Base-by-base conservation (phyloP, 2,329 filamentous ascomycete species). In the Lasiodiplodia citricola region DNA sequence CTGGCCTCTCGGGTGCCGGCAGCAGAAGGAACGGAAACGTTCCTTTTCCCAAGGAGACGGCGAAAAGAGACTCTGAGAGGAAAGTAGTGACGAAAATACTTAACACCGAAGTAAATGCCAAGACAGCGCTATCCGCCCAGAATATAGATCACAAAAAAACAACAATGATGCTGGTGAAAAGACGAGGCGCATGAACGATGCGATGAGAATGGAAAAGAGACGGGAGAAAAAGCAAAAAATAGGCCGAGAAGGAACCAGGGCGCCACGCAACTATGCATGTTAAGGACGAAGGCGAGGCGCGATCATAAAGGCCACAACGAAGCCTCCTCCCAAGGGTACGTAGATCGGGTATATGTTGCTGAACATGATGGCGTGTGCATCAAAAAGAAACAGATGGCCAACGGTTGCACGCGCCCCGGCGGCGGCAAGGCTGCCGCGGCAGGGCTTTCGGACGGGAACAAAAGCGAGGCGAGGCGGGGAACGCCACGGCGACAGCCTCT, bases 291-390 rank as follows among this genome's bases (percentile, higher is more conserved):
- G 31, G 31, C 60, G 60, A 16, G 23, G 66, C 55, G 44, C 47
- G 66, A 68, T 60, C 55, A 31, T 68, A 35, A 60, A 68, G 44
- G 67, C 50, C 58, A 38, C 60, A 44, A 68, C 25, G 35, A 58
- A 56, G 58, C 58, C 57, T 35, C 31, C 31, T 35, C 54, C 58
- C 41, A 50, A 38, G 58, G 58, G 54, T 47, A 51, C 51, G 37
- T 35, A 64, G 57, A 68, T 68, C 50, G 67, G 57, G 67, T 68
- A 68, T 64, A 55, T 54, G 66, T 62, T 68, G 66, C 66, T 60
- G 66, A 52, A 68, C 41, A 68, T 64, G 60, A 64, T 44, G 66
- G 66, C 66, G 41, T 62, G 66, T 62, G 66, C 66, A 58, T 58
- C 66, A 62, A 60, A 68, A 60, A 55, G 66, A 68, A 68, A 68